phyloP scores from a whole-genome alignment of 805 yeast species.

The Pichia deserticola region DNA sequence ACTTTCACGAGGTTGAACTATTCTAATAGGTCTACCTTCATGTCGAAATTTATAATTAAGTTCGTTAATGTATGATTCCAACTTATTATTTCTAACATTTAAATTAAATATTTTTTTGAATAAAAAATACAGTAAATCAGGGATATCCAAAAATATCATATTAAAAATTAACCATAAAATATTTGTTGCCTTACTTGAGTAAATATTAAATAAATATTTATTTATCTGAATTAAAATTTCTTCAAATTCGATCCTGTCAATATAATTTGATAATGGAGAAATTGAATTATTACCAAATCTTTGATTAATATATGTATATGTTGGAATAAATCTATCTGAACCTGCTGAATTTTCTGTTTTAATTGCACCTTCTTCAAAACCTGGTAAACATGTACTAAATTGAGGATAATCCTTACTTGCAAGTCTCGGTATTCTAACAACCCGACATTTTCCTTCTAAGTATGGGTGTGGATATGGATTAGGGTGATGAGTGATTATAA shows the following conservation, averaged over 20 bases:
- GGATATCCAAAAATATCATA: conserved; percentile 25
- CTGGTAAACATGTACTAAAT: conserved; percentile 51
- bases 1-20: conserved; percentile 45
- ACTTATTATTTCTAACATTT: conserved; percentile 11
- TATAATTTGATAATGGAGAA: conserved; percentile 39
- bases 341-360: neutral
- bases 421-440: conserved; percentile 58
- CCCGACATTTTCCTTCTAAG: conserved; percentile 34
- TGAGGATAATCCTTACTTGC: conserved; percentile 41
- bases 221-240: conserved; percentile 42
- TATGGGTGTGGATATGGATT: conserved; percentile 31
- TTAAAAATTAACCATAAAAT: conserved; percentile 31
- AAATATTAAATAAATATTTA: conserved; percentile 31
- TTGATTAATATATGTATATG: conserved; percentile 28
- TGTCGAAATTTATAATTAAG: conserved; percentile 24
- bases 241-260: conserved; percentile 33
- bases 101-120: conserved; percentile 30
- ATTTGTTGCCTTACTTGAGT: conserved; percentile 21
- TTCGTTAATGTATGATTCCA: conserved; percentile 37
- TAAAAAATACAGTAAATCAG: conserved; percentile 32
- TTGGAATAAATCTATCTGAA: conserved; percentile 26
- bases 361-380: conserved; percentile 22
- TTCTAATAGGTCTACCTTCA: conserved; percentile 22
- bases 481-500: conserved; percentile 62
- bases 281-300: conserved; percentile 46